A percentile compares a stretch with the other conserved stretches of the same genome.
Conservation (phyloP, 2,329 filamentous ascomycete species). For the Tolypocladium inflatum region DNA sequence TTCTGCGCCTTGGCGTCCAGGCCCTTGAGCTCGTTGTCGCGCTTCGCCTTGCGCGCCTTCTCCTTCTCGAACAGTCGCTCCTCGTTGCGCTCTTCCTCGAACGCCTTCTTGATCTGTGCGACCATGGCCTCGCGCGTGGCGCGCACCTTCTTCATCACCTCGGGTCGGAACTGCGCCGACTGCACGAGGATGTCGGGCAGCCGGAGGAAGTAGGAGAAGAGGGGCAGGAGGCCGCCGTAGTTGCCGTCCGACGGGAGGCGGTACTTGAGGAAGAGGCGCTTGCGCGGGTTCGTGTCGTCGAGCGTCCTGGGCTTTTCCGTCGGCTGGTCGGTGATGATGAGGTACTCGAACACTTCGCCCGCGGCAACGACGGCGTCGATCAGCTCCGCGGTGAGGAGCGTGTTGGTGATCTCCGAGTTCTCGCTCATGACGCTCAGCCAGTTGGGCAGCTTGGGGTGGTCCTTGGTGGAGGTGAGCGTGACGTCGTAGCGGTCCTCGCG, state of each 20-base stretch:
- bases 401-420: slow-evolving; percentile 87
- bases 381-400: slow-evolving; percentile 79
- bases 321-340: slow-evolving; percentile 86
- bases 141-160: slow-evolving; percentile 80
- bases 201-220: slow-evolving; percentile 76
- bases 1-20: slow-evolving; percentile 77
- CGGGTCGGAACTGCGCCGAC: slow-evolving; percentile 75
- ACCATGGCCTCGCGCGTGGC: slow-evolving; percentile 71
- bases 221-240: slow-evolving; percentile 57
- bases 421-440: slow-evolving; percentile 97
- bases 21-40: slow-evolving; percentile 69
- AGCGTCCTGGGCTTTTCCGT: slow-evolving; percentile 76
- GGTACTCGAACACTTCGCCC: slow-evolving; percentile 70
- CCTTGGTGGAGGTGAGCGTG: slow-evolving; percentile 87
- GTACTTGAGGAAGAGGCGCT: slow-evolving; percentile 75
- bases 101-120: slow-evolving; percentile 66
- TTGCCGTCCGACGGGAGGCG: slow-evolving; percentile 55
- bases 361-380: slow-evolving; percentile 68
- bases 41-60: slow-evolving; percentile 77
- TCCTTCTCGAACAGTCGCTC: slow-evolving; percentile 64
- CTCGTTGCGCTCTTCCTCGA: slow-evolving; percentile 74
- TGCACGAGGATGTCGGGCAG: slow-evolving; percentile 74
- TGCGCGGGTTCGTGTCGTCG: slow-evolving; percentile 74
- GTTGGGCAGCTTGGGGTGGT: slow-evolving; percentile 75
- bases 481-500: slow-evolving; percentile 92